Base-by-base conservation (phyloP, 2,329 filamentous ascomycete species). In the Alternaria tenuissima region DNA sequence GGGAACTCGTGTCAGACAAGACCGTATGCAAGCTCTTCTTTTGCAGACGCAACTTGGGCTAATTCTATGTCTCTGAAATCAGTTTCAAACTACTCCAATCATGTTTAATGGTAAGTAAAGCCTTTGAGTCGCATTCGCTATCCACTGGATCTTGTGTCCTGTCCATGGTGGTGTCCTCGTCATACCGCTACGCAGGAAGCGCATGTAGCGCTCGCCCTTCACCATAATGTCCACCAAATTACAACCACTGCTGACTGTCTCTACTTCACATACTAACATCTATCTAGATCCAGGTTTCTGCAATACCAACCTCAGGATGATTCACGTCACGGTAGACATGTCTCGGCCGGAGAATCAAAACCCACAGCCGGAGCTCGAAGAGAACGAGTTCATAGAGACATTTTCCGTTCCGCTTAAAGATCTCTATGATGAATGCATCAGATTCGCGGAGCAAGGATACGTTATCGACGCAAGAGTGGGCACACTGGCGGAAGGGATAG, bases 341-440 rank as follows among this genome's bases (percentile, higher is more conserved):
- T 83, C 80, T 5, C 80, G 88, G 1, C 85, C 89, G 0, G 88
- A 88, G 68, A 94, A 94, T 73, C 85, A 89, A 73, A 82, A 91
- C 54, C 87, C 87, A 1, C 65, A 88, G 75, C 88, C 91, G 0
- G 81, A 90, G 72, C 82, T 94, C 7, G 91, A 94, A 74, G 91
- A 93, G 26, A 89, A 88, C 64, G 91, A 94, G 79, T 94, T 93
- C 73, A 94, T 94, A 71, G 91, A 94, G 75, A 89, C 89, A 34
- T 94, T 94, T 70, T 87, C 86, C 8, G 83, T 92, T 7, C 89
- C 88, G 6, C 73, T 94, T 43, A 81, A 78, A 20, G 81, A 84
- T 14, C 77, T 94, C 39, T 93, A 89, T 81, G 83, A 83, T 0
- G 88, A 90, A 72, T 89, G 89, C 73, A 87, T 87, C 75, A 84